These are phyloP conservation scores for Nakazawaea ernobii DNA, from an alignment of 805 yeast genomes.

Conservation along the genomic window DNA sequence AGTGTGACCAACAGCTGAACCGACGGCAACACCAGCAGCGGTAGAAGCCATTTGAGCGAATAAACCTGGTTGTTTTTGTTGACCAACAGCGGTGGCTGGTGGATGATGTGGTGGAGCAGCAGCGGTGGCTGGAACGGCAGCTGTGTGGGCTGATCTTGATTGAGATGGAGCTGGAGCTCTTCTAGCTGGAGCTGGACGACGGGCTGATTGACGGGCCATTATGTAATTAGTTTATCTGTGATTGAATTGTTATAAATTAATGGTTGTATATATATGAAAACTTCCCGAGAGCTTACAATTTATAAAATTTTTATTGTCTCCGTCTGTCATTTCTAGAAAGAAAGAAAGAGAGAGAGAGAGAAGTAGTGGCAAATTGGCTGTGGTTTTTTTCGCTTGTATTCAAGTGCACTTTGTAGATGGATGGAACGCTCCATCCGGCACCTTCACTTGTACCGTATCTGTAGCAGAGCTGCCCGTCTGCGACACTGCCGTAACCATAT, in stretches of 20 bases:
- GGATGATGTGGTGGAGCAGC: slow-evolving; percentile 42
- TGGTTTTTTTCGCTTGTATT: too few species aligned
- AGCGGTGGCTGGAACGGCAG: slow-evolving; percentile 51
- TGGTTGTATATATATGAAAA: too few species aligned
- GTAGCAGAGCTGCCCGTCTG: too few species aligned
- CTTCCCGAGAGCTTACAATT: neutral
- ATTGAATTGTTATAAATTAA: neutral
- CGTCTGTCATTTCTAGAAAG: neutral
- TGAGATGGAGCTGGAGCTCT: slow-evolving; percentile 43
- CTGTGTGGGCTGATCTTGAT: slow-evolving; percentile 70
- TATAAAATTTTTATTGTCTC: neutral
- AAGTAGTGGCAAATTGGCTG: neutral
- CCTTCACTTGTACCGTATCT: too few species aligned
- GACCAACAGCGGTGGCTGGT: slow-evolving; percentile 39
- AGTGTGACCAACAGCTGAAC: slow-evolving; percentile 96
- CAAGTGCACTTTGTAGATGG: too few species aligned
- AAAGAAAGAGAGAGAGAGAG: too few species aligned
- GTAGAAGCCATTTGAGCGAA: slow-evolving; percentile 98
- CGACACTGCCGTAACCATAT: too few species aligned
- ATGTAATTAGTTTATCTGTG: neutral
- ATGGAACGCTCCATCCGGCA: too few species aligned
- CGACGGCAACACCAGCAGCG: slow-evolving; percentile 99
- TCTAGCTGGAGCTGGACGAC: slow-evolving; percentile 37
- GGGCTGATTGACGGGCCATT: slow-evolving; percentile 31
- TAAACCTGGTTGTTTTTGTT: slow-evolving; percentile 71